phyloP scores from a whole-genome alignment of 371 early-diverging fungal genomes.

The Haplosporangium sp. region DNA sequence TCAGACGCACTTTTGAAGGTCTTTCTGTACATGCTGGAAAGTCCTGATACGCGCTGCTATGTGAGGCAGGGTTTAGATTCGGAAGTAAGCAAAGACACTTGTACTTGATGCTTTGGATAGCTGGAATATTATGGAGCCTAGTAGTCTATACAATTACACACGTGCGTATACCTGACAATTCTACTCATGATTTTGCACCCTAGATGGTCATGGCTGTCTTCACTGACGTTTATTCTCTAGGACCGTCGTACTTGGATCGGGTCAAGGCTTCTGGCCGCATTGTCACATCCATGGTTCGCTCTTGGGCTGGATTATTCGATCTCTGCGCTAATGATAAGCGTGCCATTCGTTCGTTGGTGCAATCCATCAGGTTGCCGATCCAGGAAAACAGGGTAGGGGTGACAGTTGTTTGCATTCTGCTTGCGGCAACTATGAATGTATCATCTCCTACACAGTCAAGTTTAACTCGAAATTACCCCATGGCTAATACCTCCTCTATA shows the following conservation, averaged over 20 bases:
- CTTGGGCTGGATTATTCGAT: slow-evolving; percentile 84
- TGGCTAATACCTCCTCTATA: slow-evolving; percentile 26
- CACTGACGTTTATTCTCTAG: slow-evolving; percentile 76
- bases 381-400: slow-evolving; percentile 79
- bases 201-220: slow-evolving; percentile 83
- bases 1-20: slow-evolving; percentile 73
- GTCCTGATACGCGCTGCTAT: slow-evolving; percentile 71
- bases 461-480: neutral
- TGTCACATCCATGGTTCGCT: slow-evolving; percentile 71
- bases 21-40: slow-evolving; percentile 79
- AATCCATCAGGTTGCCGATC: slow-evolving; percentile 76
- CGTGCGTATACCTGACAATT: no score
- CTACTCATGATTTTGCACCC: slow-evolving; percentile 1
- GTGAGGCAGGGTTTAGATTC: slow-evolving; percentile 83
- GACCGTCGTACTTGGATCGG: slow-evolving; percentile 69
- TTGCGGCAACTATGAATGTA: no score
- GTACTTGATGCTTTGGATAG: no score
- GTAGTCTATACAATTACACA: no score
- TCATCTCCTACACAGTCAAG: neutral
- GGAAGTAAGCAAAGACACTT: slow-evolving; percentile 58
- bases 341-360: slow-evolving; percentile 79
- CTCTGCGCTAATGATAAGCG: slow-evolving; percentile 80
- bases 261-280: slow-evolving; percentile 73
- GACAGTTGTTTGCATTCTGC: neutral
- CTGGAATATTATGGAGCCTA: no score